Evolutionary conservation across 352 stramenopile genomes (phyloP).

Genomic region (Plasmopara halstedii): DNA sequence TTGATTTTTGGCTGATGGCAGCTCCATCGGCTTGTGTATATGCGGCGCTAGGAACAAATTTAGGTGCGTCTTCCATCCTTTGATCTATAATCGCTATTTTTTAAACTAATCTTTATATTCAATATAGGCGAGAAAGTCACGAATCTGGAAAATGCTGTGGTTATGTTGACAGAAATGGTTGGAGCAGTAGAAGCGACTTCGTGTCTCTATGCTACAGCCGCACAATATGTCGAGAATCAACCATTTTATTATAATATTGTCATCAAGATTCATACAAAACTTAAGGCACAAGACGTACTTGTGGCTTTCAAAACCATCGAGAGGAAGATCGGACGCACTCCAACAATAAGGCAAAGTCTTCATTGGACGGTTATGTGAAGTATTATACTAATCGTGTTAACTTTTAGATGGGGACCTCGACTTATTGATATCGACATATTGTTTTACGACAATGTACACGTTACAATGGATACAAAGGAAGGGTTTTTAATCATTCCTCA

Average conservation of each 20-base stretch:
- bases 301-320: constrained; percentile 87
- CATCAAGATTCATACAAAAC: constrained; percentile 75
- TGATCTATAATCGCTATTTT: background rate
- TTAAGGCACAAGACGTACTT: constrained; percentile 75
- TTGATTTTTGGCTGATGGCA: too few species aligned
- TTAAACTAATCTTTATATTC: background rate
- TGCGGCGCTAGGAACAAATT: constrained; percentile 66
- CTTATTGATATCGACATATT: constrained; percentile 96
- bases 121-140: constrained; percentile 50
- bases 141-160: constrained; percentile 59
- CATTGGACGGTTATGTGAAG: background rate
- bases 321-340: constrained; percentile 74
- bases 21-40: constrained; percentile 45
- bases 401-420: constrained; percentile 87
- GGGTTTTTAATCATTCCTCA: constrained; percentile 91
- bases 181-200: constrained; percentile 76
- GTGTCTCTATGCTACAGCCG: constrained; percentile 87
- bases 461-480: constrained; percentile 57
- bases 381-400: constrained; percentile 2
- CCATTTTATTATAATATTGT: constrained; percentile 93
- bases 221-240: constrained; percentile 95
- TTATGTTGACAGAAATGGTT: constrained; percentile 32
- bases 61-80: constrained; percentile 30
- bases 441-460: constrained; percentile 78
- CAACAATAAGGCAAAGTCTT: constrained; percentile 39